A percentile compares a stretch with the other conserved stretches of the same genome.
phyloP scores from a whole-genome alignment of 306 rosid species.

The Cucumis cinereus region DNA sequence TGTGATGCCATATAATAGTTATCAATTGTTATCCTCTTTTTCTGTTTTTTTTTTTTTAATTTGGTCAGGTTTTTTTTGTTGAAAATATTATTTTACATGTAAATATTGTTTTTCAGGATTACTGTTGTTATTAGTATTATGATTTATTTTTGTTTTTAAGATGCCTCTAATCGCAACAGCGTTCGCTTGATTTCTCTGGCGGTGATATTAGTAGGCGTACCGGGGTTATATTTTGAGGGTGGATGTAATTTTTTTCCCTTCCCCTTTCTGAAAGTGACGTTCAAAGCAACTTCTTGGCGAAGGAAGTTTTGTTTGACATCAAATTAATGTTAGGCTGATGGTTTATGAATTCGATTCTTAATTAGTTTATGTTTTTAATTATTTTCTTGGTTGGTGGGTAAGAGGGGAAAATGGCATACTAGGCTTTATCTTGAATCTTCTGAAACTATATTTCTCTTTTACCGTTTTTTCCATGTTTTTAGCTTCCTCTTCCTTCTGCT shows the following conservation, averaged over 20 bases:
- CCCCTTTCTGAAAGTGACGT: constrained; percentile 3
- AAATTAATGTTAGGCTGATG: background rate
- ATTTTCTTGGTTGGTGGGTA: background rate
- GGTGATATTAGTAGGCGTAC: background rate
- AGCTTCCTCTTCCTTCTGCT: background rate
- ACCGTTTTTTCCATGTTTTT: background rate
- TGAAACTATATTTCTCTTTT: background rate
- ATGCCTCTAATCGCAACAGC: background rate
- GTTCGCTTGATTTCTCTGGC: background rate
- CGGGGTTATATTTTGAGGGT: background rate
- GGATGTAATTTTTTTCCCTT: background rate
- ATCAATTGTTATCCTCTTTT: background rate
- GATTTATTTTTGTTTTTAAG: background rate
- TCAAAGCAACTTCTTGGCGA: background rate
- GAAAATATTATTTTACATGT: background rate
- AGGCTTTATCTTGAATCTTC: background rate
- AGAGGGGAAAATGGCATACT: background rate
- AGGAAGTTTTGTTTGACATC: background rate
- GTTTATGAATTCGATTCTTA: background rate
- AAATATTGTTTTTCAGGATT: background rate
- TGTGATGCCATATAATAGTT: background rate
- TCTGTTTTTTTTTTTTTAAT: background rate
- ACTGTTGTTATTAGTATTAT: background rate
- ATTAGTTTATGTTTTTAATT: background rate
- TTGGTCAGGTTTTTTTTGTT: background rate